phyloP scores from a whole-genome alignment of 768 basidiomycete genomes.

The Mycena metata region DNA sequence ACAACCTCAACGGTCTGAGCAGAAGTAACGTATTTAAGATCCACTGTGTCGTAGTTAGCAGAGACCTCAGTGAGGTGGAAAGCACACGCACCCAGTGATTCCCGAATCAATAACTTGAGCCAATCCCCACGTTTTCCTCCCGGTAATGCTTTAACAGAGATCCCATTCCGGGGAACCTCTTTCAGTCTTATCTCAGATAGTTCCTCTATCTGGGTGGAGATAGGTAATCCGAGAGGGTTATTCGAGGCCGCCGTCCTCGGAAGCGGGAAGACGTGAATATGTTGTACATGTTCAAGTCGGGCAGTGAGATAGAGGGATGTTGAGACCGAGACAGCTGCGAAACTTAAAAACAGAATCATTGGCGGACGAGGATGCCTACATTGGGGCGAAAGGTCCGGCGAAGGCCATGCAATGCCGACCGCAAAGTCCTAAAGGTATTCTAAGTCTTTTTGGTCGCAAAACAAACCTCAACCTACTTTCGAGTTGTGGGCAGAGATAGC shows the following conservation, averaged over 20 bases:
- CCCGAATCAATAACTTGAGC: conserved; percentile 75
- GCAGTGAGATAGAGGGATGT: conserved; percentile 73
- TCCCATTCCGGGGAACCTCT: conserved; percentile 54
- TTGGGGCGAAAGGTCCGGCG: conserved; percentile 68
- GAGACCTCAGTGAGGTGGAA: conserved; percentile 16
- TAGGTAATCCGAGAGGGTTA: conserved; percentile 60
- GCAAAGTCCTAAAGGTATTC: conserved; percentile 64
- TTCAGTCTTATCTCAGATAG: conserved; percentile 66
- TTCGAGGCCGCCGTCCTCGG: conserved; percentile 49
- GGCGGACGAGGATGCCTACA: conserved; percentile 57
- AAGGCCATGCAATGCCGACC: conserved; percentile 85
- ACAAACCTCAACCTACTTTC: conserved; percentile 36
- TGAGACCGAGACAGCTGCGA: conserved; percentile 68
- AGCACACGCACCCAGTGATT: conserved; percentile 71
- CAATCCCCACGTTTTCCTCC: conserved; percentile 68
- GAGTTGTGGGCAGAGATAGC: conserved; percentile 61
- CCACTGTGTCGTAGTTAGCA: conserved; percentile 61
- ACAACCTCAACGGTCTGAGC: conserved; percentile 71
- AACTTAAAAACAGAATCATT: conserved; percentile 13
- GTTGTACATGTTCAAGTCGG: conserved; percentile 62
- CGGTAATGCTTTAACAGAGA: conserved; percentile 19
- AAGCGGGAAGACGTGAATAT: conserved; percentile 64
- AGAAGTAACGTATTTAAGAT: conserved; percentile 75
- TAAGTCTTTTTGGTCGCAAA: background rate
- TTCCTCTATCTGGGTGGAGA: conserved; percentile 62